Conservation (phyloP, 345 rosid genomes). For the Schrenkiella parvula region DNA sequence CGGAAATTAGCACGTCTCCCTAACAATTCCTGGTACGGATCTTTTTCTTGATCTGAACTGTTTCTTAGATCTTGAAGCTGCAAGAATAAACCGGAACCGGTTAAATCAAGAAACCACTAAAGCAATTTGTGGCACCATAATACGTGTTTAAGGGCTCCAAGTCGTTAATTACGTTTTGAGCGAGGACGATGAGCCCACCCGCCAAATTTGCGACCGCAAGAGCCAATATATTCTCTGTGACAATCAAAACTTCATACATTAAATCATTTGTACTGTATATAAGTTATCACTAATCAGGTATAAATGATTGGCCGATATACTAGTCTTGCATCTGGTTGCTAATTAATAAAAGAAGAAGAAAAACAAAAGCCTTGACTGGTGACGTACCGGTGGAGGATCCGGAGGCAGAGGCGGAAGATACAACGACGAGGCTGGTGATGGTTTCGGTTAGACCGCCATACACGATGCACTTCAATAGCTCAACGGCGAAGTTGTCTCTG, state of each 20-base stretch:
- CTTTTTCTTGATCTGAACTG: conserved; percentile 30
- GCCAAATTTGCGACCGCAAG: conserved; percentile 76
- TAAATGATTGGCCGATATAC: not conserved
- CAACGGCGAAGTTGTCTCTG: conserved; percentile 34
- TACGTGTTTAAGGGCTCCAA: not conserved
- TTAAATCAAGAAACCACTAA: not conserved
- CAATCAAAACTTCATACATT: not conserved
- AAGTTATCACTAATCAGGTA: not conserved
- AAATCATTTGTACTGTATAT: not conserved
- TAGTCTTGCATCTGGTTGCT: not conserved
- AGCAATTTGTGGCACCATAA: not conserved
- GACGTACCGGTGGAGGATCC: conserved; percentile 68
- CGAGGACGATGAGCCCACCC: conserved; percentile 64
- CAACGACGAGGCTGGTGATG: conserved; percentile 72
- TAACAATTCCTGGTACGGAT: conserved; percentile 47
- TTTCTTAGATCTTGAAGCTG: conserved; percentile 55
- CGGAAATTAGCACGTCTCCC: conserved; percentile 48
- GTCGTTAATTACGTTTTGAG: conserved; percentile 45
- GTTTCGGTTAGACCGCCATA: conserved; percentile 85
- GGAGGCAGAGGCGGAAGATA: conserved; percentile 82
- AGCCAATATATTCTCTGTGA: conserved; percentile 74
- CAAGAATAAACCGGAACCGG: not conserved
- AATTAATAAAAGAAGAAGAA: not conserved
- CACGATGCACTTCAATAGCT: conserved; percentile 68
- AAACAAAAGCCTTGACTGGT: not conserved